phyloP scores from a whole-genome alignment of 2,329 filamentous ascomycete genomes.

The Neonectria magnoliae region DNA sequence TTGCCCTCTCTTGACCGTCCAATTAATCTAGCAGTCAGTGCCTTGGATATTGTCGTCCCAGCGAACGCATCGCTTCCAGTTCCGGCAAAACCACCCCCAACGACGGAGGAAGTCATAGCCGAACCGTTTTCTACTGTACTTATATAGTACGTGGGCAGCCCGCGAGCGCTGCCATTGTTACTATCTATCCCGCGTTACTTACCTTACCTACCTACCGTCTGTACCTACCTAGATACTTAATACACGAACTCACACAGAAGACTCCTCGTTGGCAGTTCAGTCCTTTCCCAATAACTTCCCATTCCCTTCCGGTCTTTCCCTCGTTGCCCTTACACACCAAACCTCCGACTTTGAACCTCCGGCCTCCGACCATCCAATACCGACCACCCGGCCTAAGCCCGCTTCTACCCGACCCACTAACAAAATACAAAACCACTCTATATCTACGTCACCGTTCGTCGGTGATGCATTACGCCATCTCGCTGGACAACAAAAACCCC shows the following conservation, averaged over 20 bases:
- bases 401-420: slow-evolving; percentile 36
- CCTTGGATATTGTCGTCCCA: slow-evolving; percentile 30
- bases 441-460: slow-evolving; percentile 34
- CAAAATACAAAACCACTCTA: neutral
- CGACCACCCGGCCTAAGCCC: slow-evolving; percentile 35
- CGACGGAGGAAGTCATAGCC: slow-evolving; percentile 9
- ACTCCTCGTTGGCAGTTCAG: neutral
- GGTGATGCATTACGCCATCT: slow-evolving; percentile 18
- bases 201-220: too few relatives aligned
- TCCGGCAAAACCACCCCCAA: slow-evolving; percentile 20
- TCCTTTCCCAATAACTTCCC: neutral
- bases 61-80: slow-evolving; percentile 27
- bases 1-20: slow-evolving; percentile 5
- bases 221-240: neutral
- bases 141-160: neutral
- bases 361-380: slow-evolving; percentile 23
- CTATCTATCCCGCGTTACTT: too few relatives aligned
- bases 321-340: slow-evolving; percentile 12
- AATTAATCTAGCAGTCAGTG: slow-evolving; percentile 6
- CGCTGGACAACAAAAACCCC: slow-evolving; percentile 14
- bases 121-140: neutral
- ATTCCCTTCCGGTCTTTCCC: neutral
- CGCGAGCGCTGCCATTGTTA: neutral
- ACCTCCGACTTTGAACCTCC: slow-evolving; percentile 10
- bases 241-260: neutral